Evolutionary conservation across 129 eudicot species (phyloP).

Genomic region (Rutidosis leptorrhynchoides): DNA sequence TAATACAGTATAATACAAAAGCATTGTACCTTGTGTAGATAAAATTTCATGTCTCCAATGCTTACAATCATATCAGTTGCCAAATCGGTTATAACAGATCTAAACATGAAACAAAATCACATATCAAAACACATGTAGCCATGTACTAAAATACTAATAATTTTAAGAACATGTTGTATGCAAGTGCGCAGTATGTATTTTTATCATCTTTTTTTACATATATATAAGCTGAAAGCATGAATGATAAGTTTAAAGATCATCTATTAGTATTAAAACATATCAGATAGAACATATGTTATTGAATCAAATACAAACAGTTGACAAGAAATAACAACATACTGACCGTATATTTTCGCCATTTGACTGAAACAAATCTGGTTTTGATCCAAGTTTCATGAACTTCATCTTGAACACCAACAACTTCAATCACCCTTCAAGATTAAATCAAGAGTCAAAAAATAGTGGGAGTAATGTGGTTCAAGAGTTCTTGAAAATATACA

Average conservation of each 20-base stretch:
- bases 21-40: constrained; percentile 70
- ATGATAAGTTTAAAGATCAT: constrained; percentile 4
- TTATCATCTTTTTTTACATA: neutral
- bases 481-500: constrained; percentile 30
- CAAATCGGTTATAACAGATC: constrained; percentile 76
- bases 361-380: constrained; percentile 75
- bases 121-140: constrained; percentile 6
- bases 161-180: constrained; percentile 1
- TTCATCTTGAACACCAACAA: constrained; percentile 47
- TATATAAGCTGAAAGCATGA: constrained; percentile 3
- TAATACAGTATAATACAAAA: neutral
- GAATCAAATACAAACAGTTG: constrained; percentile 3
- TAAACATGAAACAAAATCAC: constrained; percentile 31
- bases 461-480: constrained; percentile 6
- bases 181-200: neutral
- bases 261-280: neutral
- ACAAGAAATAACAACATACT: constrained; percentile 28
- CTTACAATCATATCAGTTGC: constrained; percentile 62
- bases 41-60: constrained; percentile 73
- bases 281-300: neutral
- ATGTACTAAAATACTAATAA: neutral
- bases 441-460: constrained; percentile 14
- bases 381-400: constrained; percentile 94
- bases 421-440: constrained; percentile 33
- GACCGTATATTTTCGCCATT: constrained; percentile 68